phyloP scores from a whole-genome alignment of 352 stramenopile genomes.

The Phytopythium kandeliae region DNA sequence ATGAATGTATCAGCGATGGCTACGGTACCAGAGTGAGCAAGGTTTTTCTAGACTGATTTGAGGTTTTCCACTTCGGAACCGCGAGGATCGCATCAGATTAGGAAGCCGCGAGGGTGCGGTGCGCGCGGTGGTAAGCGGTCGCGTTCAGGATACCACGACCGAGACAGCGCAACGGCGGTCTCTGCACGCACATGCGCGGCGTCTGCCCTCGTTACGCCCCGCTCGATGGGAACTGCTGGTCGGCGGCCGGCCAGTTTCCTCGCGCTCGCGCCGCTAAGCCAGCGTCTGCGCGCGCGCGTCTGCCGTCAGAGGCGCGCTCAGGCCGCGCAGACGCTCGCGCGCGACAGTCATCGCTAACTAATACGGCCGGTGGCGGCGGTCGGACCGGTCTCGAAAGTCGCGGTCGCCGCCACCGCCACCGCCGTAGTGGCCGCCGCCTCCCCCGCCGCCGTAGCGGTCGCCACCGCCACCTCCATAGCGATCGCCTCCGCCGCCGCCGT shows the following conservation, averaged over 20 bases:
- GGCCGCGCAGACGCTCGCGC: too few relatives aligned
- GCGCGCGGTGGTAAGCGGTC: too few relatives aligned
- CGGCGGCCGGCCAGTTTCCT: not conserved
- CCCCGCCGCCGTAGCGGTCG: conserved; percentile 9
- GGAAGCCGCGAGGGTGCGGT: too few relatives aligned
- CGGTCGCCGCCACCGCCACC: conserved; percentile 26
- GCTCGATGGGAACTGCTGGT: not conserved
- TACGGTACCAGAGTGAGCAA: too few relatives aligned
- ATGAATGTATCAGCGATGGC: too few relatives aligned
- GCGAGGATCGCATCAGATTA: not conserved
- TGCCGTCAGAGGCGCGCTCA: too few relatives aligned
- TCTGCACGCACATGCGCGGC: too few relatives aligned
- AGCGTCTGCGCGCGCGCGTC: not conserved
- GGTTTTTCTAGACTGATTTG: too few relatives aligned
- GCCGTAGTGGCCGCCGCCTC: conserved; percentile 13
- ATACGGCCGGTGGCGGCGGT: conserved; percentile 58
- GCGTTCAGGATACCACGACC: too few relatives aligned
- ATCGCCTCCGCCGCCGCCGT: conserved; percentile 25
- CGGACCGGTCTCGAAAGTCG: conserved; percentile 42
- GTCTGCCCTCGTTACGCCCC: not conserved
- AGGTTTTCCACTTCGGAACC: too few relatives aligned
- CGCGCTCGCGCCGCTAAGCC: not conserved
- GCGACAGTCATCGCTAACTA: conserved; percentile 14
- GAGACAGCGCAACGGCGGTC: too few relatives aligned
- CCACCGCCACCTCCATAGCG: conserved; percentile 27